Conservation (phyloP, 2,329 filamentous ascomycete genomes). For the Beauveria asiatica region DNA sequence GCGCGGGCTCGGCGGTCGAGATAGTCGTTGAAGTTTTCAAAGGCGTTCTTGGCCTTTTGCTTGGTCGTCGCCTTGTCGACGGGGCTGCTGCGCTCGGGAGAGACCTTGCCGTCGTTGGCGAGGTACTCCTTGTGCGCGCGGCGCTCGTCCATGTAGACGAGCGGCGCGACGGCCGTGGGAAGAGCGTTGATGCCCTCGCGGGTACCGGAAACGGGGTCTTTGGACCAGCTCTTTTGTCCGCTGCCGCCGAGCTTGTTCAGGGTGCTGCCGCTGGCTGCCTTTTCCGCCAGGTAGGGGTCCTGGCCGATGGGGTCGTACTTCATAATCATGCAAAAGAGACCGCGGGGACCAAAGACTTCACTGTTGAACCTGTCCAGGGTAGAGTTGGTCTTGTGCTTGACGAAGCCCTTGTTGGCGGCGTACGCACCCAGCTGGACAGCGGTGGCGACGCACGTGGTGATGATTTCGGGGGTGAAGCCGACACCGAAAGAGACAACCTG, state of each 20-base stretch:
- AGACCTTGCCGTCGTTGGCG: background rate
- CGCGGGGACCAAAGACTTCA: constrained; percentile 11
- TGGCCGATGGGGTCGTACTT: constrained; percentile 12
- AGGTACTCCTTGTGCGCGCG: constrained; percentile 10
- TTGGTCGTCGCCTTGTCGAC: constrained; percentile 3
- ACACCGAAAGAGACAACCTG: constrained; percentile 13
- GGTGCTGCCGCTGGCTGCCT: background rate
- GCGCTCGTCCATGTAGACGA: constrained; percentile 12
- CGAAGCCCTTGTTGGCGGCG: constrained; percentile 10
- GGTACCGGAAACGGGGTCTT: constrained; percentile 10
- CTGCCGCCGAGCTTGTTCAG: background rate
- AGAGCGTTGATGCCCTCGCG: constrained; percentile 6
- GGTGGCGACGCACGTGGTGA: constrained; percentile 10
- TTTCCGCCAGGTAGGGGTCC: background rate
- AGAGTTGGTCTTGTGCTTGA: constrained; percentile 12
- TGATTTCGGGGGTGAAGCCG: constrained; percentile 12
- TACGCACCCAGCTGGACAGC: constrained; percentile 11
- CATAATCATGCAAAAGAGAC: constrained; percentile 13
- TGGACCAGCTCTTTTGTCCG: constrained; percentile 6
- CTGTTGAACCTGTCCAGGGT: constrained; percentile 13
- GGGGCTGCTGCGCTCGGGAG: background rate
- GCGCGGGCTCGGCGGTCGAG: constrained; percentile 12
- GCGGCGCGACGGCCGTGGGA: constrained; percentile 8
- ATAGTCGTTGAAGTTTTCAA: constrained; percentile 13
- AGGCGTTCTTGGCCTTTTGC: constrained; percentile 10